These are phyloP conservation scores for Colletotrichum sp. DNA, from an alignment of 2,329 filamentous ascomycete genomes.

Conservation along the genomic window DNA sequence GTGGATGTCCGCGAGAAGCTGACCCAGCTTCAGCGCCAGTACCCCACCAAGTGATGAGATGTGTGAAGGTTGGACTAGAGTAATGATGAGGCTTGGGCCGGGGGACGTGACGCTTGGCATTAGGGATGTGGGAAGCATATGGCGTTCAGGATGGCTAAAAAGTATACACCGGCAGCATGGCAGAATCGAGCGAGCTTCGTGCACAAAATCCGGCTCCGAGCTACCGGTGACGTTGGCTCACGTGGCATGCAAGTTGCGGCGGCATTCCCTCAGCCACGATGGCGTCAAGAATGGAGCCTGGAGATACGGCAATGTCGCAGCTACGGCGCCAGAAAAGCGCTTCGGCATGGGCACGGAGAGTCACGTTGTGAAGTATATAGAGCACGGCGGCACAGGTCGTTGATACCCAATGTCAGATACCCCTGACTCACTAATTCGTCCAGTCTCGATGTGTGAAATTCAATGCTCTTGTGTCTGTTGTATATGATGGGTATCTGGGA, in stretches of 20 bases:
- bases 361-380: neutral
- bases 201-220: neutral
- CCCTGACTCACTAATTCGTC: neutral
- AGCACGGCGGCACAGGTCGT: neutral
- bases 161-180: slow-evolving; percentile 1
- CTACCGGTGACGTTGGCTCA: neutral
- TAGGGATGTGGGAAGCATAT: neutral
- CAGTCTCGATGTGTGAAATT: neutral
- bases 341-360: accelerated
- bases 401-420: slow-evolving; percentile 11
- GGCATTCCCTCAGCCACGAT: neutral
- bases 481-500: slow-evolving; percentile 17
- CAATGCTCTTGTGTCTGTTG: neutral
- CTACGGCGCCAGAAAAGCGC: neutral
- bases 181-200: neutral
- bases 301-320: neutral
- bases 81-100: neutral
- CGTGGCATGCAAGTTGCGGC: neutral
- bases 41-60: slow-evolving; percentile 33
- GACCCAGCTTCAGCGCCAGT: slow-evolving; percentile 25
- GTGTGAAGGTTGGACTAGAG: neutral
- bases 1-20: slow-evolving; percentile 26
- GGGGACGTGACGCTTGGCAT: neutral
- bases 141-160: slow-evolving; percentile 19
- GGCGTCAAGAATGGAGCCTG: neutral